Base-by-base conservation (phyloP, 176 grass and related monocot genomes). In the Elymus sibiricus region DNA sequence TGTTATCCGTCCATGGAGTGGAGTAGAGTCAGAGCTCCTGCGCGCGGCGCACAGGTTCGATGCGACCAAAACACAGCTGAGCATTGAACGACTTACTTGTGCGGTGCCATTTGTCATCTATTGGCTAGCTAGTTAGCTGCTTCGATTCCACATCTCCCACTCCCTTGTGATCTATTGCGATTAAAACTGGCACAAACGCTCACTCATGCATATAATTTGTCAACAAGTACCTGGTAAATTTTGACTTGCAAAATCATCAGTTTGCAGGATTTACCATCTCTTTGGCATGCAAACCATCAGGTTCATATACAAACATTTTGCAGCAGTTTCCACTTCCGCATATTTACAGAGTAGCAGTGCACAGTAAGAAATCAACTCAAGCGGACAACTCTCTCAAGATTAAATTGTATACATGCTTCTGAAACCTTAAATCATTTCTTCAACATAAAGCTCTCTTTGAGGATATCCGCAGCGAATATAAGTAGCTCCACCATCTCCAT, bases 401-500 rank as follows among this genome's bases (percentile, higher is more conserved):
- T 77, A 56, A 83, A 83, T 15, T 53, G 35, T 24, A 85, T 51
- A 29, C 37, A 10, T 47, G 19, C 7, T 56, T 34, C 51, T 58
- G 25, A 14, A 65, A 46, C 43, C 11, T 55, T 27, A 46, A 46
- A 31, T 68, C 79, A 87, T 79, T 89, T 86, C 44, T 84, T 95
- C 53, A 82, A 63, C 46, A 79, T 21, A 53, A 94, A 85, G 79
- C 44, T 95, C 25, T 86, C 90, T 68, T 87, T 92, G 24, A 89
- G 75, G 56, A 93, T 82, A 66, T 89, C 88, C 77, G 94, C 81
- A 17, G 93, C 88, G 4, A 98, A 90, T 66, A 95, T 86, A 53
- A 98, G 86, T 42, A 98, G 90, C 75, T 98, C 92, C 67, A 94
- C 88, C 96, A 98, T 98, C 86, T 95, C 96, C 65, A 87, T 67